Evolutionary conservation across 805 yeast genomes (phyloP), one percentile per base, ranked within the genome.

Genomic region (Lachancea nothofagi): DNA sequence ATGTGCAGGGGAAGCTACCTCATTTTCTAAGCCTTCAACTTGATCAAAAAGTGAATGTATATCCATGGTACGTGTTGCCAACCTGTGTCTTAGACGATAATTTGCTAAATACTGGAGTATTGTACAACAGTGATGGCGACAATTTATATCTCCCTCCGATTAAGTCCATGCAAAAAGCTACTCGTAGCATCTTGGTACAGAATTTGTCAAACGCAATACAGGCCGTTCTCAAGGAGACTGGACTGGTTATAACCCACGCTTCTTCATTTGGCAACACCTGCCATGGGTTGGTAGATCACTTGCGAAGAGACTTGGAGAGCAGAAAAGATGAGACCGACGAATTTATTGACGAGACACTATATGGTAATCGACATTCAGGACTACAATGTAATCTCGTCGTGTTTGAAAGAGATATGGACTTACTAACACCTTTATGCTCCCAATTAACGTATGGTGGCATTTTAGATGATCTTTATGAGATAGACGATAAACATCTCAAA

Each of bases 371-470:
- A 15, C 73, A 70, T 48, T 61, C 67, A 25, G 66, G 66, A 8
- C 64, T 73, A 33, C 80, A 79, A 43, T 72, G 78, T 37, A 94
- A 90, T 53, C 62, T 89, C 21, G 69, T 90, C 5, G 80, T 89
- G 1, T 54, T 90, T 15, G 97, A 90, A 54, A 67, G 98, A 34
- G 75, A 80, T 38, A 58, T 80, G 21, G 98, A 90, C 61, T 71
- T 75, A 30, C 59, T 83, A 4, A 77, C 95, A 1, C 80, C 87
- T 1, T 52, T 86, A 8, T 62, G 87, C 40, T 76, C 79, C 19
- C 97, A 89, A 51, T 62, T 89, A 50, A 83, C 87, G 2, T 90
- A 89, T 57, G 68, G 75, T 13, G 98, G 97, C 0, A 66, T 93
- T 12, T 66, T 88, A 15, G 89, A 84, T 56, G 96, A 89, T 50